Percentiles rank a stretch among this genome's conserved stretches.
These are phyloP conservation scores for Sugiyamaella valdiviana DNA, from an alignment of 805 yeast genomes.

Conservation along the genomic window DNA sequence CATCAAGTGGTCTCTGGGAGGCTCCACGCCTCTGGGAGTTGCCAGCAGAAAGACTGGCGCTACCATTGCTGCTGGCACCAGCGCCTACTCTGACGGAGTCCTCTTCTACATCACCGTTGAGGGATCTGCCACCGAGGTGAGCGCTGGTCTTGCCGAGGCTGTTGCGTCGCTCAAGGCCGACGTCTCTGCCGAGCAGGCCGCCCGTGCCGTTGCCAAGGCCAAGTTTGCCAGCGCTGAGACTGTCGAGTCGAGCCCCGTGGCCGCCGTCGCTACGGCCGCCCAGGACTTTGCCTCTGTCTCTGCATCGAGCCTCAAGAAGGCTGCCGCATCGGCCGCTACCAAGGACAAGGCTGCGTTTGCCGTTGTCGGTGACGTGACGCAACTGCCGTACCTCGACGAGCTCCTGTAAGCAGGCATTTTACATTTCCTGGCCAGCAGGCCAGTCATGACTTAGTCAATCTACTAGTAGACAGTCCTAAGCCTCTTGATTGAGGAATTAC, in stretches of 20 bases:
- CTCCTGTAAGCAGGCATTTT: slow-evolving; percentile 42
- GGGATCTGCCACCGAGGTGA: slow-evolving; percentile 53
- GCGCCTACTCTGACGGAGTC: slow-evolving; percentile 71
- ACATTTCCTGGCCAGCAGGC: not conserved
- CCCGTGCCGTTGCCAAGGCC: slow-evolving; percentile 50
- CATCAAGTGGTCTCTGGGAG: slow-evolving; percentile 48
- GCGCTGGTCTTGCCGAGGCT: slow-evolving; percentile 49
- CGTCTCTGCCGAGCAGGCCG: slow-evolving; percentile 32
- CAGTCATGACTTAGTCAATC: not conserved
- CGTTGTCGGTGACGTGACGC: slow-evolving; percentile 82
- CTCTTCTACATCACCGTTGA: slow-evolving; percentile 66
- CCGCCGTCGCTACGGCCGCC: slow-evolving; percentile 40
- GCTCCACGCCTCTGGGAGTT: slow-evolving; percentile 44
- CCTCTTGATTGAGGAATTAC: too few species aligned
- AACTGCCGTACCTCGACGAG: slow-evolving; percentile 85
- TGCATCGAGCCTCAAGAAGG: slow-evolving; percentile 27
- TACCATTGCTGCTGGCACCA: slow-evolving; percentile 46
- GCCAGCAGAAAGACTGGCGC: slow-evolving; percentile 40
- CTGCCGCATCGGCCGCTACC: slow-evolving; percentile 32
- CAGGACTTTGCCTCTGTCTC: slow-evolving; percentile 33
- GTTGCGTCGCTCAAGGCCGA: slow-evolving; percentile 26
- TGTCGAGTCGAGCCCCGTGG: slow-evolving; percentile 28
- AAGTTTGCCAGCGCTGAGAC: slow-evolving; percentile 51
- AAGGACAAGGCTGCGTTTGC: slow-evolving; percentile 66
- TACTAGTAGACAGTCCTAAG: not conserved